Base-by-base conservation (phyloP, 169 alveolate species). In the Plasmodium fragile region DNA sequence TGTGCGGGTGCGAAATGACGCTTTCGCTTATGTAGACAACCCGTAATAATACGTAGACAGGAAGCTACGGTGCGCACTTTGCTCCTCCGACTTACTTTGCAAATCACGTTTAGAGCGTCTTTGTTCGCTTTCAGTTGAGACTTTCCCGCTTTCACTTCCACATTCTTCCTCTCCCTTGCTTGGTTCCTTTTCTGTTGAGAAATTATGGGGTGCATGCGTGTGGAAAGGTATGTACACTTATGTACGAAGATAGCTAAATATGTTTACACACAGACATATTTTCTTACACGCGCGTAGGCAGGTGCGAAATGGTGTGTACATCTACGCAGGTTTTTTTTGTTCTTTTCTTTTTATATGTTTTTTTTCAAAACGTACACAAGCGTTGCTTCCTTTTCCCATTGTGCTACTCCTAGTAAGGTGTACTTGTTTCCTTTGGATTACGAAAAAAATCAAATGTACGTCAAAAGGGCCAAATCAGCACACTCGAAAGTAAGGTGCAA, bases 301-400 rank as follows among this genome's bases (percentile, higher is more conserved):
- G n/a, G 30, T 65, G 75, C 36, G 75, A 80, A 83, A n/a, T 52
- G n/a, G 55, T 83, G 30, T 70, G 32, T 69, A 45, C 0, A 32
- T 10, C 25, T 84, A 25, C 65, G 52, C 55, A 7, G 41, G 2
- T 43, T 73, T 22, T 73, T 83, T 39, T 69, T 59, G 25, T 71
- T 28, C 16, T 71, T 72, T 39, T 32, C 5, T n/a, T 32, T 73
- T 73, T 73, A 34, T 32, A 34, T 73, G 45, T 30, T 7, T 39
- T 71, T 71, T 83, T 71, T 71, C 77, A 2, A 72, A 39, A 69
- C 94, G 10, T 78, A 89, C 94, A 55, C 94, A 89, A 78, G 94
- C 94, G 75, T 89, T 89, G 81, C 94, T 89, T 78, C 94, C 94
- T 89, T 89, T 89, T 25, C 94, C 94, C 94, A 89, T 89, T 65